A percentile compares a stretch with the other conserved stretches of the same genome.
Conservation (phyloP, 495 filamentous ascomycete species). For the Podospora comata region DNA sequence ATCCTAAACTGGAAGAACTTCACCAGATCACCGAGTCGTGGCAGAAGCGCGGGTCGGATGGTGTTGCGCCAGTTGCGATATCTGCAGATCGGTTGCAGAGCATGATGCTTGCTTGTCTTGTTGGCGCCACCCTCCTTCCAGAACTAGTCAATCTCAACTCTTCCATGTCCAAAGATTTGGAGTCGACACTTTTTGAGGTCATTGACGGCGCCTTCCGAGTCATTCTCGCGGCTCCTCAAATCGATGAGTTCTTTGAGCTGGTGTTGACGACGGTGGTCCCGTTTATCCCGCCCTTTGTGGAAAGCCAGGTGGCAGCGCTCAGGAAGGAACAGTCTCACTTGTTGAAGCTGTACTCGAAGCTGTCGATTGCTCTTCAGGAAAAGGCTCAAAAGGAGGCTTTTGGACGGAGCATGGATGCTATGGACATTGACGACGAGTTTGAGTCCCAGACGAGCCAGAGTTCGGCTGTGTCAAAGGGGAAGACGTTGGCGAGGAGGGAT, state of each 20-base stretch:
- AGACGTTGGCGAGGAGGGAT: slow-evolving; percentile 47
- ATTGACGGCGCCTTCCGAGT: slow-evolving; percentile 36
- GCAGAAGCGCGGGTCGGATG: slow-evolving; percentile 42
- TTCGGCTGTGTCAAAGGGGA: slow-evolving; percentile 32
- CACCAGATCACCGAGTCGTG: slow-evolving; percentile 40
- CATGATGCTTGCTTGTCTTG: slow-evolving; percentile 43
- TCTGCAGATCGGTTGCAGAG: slow-evolving; percentile 48
- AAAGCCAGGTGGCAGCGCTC: slow-evolving; percentile 30
- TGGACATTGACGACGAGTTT: slow-evolving; percentile 79
- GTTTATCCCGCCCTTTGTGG: slow-evolving; percentile 39
- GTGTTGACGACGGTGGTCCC: slow-evolving; percentile 35
- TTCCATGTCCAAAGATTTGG: slow-evolving; percentile 41
- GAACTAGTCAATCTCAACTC: slow-evolving; percentile 41
- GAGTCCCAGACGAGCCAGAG: slow-evolving; percentile 52
- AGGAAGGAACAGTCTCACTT: slow-evolving; percentile 34
- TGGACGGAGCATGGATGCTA: slow-evolving; percentile 49
- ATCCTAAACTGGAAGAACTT: slow-evolving; percentile 46
- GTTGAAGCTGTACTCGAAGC: slow-evolving; percentile 38
- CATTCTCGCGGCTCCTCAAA: slow-evolving; percentile 35
- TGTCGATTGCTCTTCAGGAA: slow-evolving; percentile 48
- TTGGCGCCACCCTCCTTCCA: slow-evolving; percentile 41
- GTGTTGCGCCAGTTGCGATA: slow-evolving; percentile 31
- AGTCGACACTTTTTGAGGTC: slow-evolving; percentile 33
- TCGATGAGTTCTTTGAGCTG: slow-evolving; percentile 35
- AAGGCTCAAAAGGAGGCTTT: slow-evolving; percentile 29